Conservation (phyloP, 2,329 filamentous ascomycete species). For the Onygena corvina region DNA sequence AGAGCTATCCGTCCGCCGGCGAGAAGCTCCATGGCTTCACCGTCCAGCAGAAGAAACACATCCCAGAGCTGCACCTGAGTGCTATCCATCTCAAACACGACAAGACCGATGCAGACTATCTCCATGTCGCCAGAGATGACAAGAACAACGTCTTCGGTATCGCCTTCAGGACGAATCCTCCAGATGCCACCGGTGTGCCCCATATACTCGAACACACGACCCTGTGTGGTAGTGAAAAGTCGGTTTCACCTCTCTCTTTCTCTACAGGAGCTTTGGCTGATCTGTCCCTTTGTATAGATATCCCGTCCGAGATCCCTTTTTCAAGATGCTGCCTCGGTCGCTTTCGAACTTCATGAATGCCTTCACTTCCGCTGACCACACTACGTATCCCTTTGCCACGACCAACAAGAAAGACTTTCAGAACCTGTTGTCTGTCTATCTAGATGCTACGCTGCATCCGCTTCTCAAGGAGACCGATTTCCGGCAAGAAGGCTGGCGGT, state of each 20-base stretch:
- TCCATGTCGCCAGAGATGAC: conserved; percentile 89
- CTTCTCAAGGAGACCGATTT: conserved; percentile 86
- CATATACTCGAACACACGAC: conserved; percentile 98
- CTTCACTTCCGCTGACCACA: conserved; percentile 91
- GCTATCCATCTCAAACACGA: conserved; percentile 85
- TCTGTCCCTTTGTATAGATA: conserved; percentile 45
- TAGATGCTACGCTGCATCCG: conserved; percentile 85
- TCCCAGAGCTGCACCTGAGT: conserved; percentile 85
- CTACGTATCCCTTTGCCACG: conserved; percentile 93
- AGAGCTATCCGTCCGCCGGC: conserved; percentile 64
- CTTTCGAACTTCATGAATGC: conserved; percentile 99
- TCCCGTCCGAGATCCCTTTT: conserved; percentile 97
- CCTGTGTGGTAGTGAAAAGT: conserved; percentile 89
- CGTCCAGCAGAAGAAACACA: conserved; percentile 73
- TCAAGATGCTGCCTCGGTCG: conserved; percentile 97
- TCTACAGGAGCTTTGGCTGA: background rate
- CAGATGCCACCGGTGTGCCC: conserved; percentile 87
- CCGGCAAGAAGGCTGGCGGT: conserved; percentile 89
- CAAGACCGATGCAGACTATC: conserved; percentile 88
- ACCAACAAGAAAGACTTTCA: conserved; percentile 92
- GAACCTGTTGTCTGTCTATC: conserved; percentile 91
- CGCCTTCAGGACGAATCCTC: conserved; percentile 97
- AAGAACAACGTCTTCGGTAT: conserved; percentile 99
- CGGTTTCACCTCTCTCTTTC: conserved; percentile 19
- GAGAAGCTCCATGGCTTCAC: conserved; percentile 91